Evolutionary conservation across 768 basidiomycete species (phyloP).

Genomic region (Candolleomyces aberdarensis): DNA sequence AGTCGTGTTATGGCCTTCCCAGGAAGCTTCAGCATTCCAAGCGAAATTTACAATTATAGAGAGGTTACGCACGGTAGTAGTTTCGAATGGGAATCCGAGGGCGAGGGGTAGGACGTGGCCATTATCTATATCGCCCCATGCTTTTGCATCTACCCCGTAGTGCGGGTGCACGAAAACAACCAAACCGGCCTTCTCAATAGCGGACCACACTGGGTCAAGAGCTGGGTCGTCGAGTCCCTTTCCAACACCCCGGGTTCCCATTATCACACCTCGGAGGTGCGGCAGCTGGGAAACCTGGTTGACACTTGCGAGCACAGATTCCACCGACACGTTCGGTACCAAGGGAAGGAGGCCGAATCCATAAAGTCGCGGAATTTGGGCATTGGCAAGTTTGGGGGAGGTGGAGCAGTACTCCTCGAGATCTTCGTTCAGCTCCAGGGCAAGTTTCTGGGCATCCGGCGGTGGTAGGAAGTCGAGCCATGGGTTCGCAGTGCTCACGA

Average conservation of each 20-base stretch:
- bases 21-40: neutral
- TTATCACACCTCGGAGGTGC: conserved; percentile 73
- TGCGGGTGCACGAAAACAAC: conserved; percentile 87
- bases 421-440: conserved; percentile 70
- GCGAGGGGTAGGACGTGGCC: conserved; percentile 88
- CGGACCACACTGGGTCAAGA: conserved; percentile 81
- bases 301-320: conserved; percentile 60
- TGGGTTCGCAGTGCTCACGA: conserved; percentile 85
- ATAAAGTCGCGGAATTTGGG: conserved; percentile 63
- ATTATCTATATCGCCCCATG: conserved; percentile 75
- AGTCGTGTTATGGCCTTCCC: conserved; percentile 68
- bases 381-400: conserved; percentile 34
- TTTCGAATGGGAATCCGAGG: conserved; percentile 88
- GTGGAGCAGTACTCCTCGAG: conserved; percentile 78
- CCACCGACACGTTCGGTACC: conserved; percentile 58
- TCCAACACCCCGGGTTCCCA: conserved; percentile 79
- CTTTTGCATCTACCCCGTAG: conserved; percentile 72
- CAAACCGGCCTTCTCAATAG: conserved; percentile 63
- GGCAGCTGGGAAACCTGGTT: conserved; percentile 61
- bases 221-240: conserved; percentile 76
- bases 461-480: conserved; percentile 88
- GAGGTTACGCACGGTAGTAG: conserved; percentile 65
- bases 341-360: conserved; percentile 85
- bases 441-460: conserved; percentile 60
- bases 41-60: conserved; percentile 8